Conservation (phyloP, 176 grass and related monocot species). For the Bothriochloa decipiens region DNA sequence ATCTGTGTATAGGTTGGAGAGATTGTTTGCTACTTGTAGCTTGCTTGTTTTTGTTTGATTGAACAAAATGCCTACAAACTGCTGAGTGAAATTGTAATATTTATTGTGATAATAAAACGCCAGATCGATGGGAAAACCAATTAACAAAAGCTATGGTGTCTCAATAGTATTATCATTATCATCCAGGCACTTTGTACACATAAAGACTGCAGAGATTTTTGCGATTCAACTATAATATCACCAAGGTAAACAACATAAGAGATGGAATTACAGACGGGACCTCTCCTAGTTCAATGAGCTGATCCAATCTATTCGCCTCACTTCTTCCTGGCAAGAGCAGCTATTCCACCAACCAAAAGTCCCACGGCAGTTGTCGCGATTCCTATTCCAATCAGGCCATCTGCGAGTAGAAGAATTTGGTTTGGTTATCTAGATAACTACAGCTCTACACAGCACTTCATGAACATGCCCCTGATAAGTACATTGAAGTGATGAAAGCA, state of each 20-base stretch:
- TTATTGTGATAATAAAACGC: conserved; percentile 12
- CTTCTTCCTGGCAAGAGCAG: conserved; percentile 68
- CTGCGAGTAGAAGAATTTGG: conserved; percentile 35
- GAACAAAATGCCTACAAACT: background rate
- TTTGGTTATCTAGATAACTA: background rate
- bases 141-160: background rate
- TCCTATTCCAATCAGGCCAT: conserved; percentile 90
- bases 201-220: background rate
- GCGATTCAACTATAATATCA: conserved; percentile 1
- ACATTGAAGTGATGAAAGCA: background rate
- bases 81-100: background rate
- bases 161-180: background rate
- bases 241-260: conserved; percentile 1
- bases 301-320: conserved; percentile 22
- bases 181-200: conserved; percentile 39
- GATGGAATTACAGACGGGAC: background rate
- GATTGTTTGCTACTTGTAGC: background rate
- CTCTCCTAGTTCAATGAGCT: conserved; percentile 4
- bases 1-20: background rate
- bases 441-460: background rate
- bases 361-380: conserved; percentile 79
- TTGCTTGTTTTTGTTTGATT: background rate
- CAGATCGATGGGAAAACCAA: background rate
- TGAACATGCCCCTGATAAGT: background rate
- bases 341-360: conserved; percentile 81